Conservation (phyloP, 148 eudicot genomes). For the Rhododendron vialii region DNA sequence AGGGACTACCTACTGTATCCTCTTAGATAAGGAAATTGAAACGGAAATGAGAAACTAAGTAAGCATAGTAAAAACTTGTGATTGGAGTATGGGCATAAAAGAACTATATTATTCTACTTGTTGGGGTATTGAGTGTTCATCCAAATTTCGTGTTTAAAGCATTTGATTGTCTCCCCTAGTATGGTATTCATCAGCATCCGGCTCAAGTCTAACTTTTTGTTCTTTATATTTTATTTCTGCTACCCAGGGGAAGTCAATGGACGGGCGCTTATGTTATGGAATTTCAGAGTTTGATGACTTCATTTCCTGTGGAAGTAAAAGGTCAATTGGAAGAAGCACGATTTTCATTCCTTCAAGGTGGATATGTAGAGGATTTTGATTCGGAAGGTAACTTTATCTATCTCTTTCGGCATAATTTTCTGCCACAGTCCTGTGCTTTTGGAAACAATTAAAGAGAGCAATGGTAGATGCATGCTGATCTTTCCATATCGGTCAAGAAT, state of each 20-base stretch:
- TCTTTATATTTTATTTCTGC: not conserved
- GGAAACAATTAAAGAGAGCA: not conserved
- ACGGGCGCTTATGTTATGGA: slow-evolving; percentile 75
- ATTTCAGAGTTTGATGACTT: slow-evolving; percentile 55
- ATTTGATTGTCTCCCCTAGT: not conserved
- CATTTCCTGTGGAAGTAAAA: slow-evolving; percentile 29
- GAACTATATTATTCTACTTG: too few species aligned
- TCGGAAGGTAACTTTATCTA: slow-evolving; percentile 34
- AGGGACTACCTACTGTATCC: not conserved
- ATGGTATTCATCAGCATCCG: not conserved
- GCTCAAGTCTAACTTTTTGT: not conserved
- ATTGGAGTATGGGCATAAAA: not conserved
- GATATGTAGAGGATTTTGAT: slow-evolving; percentile 67
- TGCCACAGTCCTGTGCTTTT: not conserved
- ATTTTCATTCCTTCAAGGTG: slow-evolving; percentile 80
- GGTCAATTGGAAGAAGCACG: slow-evolving; percentile 57
- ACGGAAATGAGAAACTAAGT: not conserved
- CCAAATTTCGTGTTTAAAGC: not conserved
- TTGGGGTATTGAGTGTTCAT: not conserved
- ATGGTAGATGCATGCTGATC: not conserved
- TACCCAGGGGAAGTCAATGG: slow-evolving; percentile 79
- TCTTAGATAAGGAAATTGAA: not conserved
- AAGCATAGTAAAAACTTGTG: not conserved
- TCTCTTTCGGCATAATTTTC: not conserved
- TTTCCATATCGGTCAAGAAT: not conserved